Evolutionary conservation across 73 alveolate genomes (phyloP), one percentile per base, ranked within the genome.

Genomic region (Loxodes magnus): DNA sequence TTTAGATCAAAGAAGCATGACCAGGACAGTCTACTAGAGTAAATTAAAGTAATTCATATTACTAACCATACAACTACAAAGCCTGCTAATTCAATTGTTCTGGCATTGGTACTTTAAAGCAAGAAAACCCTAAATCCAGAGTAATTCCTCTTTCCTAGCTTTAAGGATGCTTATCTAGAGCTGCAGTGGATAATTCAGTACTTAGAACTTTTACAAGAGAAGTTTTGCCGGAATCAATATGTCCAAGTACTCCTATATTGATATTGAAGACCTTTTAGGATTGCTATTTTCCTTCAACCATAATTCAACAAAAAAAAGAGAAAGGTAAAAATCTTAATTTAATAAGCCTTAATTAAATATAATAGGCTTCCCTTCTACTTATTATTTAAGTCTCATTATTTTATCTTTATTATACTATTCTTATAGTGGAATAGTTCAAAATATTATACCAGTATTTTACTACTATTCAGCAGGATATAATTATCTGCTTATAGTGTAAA

Each of bases 1-100:
- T 93, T 55, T 91, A 84, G 73, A 96, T 90, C 31, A 93, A 73
- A 12, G 97, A 84, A 21, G 99, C 99, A 49, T 96, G 99, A 6
- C 99, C 99, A 2, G 99, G 99, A 42, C 99, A 96, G 73, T 96
- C 99, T 28, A 96, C 99, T 51, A 95, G 66, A 17, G 99, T 93
- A 70, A 94, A 77, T 70, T 89, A 84, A 41, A 79, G 64, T 57
- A 37, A 79, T 37, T 73, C 89, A 56, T 25, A 75, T 17, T 69
- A 52, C 67, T 55, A 39, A 38, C 46, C n/a, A n/a, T n/a, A n/a
- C n/a, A n/a, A n/a, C n/a, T n/a, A n/a, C n/a, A n/a, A n/a, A n/a
- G n/a, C n/a, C n/a, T n/a, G n/a, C n/a, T n/a, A n/a, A n/a, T n/a
- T 65, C 46, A 38, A 59, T 73, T 10, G 77, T 52, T 54, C 67